phyloP scores from a whole-genome alignment of 345 rosid genomes.

The Isatis tinctoria region DNA sequence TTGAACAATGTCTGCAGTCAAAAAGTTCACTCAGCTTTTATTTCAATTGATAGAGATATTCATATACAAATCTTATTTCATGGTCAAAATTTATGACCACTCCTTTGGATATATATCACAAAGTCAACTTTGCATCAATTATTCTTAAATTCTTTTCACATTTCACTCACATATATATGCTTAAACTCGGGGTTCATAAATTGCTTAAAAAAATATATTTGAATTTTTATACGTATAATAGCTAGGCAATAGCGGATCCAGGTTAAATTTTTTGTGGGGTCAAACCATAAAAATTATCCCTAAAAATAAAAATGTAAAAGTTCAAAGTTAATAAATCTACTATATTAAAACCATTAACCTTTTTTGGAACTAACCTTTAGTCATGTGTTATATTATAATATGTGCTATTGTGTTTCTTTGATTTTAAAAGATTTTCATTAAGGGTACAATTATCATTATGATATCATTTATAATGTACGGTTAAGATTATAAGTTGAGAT shows the following conservation, averaged over 20 bases:
- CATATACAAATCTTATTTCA: background rate
- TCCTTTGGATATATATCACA: background rate
- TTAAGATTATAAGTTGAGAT: too few species aligned
- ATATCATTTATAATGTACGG: too few species aligned
- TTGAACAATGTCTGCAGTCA: slow-evolving; percentile 9
- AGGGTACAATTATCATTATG: too few species aligned
- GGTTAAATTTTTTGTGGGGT: too few species aligned
- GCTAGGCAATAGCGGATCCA: background rate
- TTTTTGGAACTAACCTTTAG: too few species aligned
- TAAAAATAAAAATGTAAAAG: too few species aligned
- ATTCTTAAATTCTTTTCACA: slow-evolving; percentile 15
- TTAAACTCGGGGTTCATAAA: background rate
- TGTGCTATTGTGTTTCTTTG: too few species aligned
- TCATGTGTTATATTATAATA: too few species aligned
- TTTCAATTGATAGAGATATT: background rate
- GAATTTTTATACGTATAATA: background rate
- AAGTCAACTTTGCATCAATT: slow-evolving; percentile 8
- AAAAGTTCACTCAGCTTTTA: background rate
- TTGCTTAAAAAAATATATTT: background rate
- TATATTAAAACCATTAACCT: too few species aligned
- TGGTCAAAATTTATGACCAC: slow-evolving; percentile 23
- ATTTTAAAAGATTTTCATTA: too few species aligned
- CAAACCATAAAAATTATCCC: too few species aligned
- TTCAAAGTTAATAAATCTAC: too few species aligned
- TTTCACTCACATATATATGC: slow-evolving; percentile 4